phyloP scores from a whole-genome alignment of 1,284 basidiomycete genomes.

The Termitomyces sp. region DNA sequence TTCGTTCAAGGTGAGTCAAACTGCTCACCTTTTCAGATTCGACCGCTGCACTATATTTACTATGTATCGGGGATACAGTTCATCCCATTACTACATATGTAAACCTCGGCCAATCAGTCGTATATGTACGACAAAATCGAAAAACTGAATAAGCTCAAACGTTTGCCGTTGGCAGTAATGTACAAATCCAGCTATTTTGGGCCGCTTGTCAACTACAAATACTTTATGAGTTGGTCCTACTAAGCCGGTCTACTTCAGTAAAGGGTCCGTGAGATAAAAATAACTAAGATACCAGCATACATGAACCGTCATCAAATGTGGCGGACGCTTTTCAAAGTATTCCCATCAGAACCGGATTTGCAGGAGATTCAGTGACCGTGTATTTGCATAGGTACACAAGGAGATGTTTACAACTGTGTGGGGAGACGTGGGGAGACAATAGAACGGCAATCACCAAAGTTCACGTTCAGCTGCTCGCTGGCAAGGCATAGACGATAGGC shows the following conservation, averaged over 20 bases:
- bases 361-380: neutral
- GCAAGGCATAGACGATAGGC: conserved; percentile 1
- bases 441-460: neutral
- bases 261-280: neutral
- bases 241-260: neutral
- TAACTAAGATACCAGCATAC: neutral
- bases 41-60: no score
- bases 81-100: neutral
- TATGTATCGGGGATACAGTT: neutral
- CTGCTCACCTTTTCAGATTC: neutral
- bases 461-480: neutral
- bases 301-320: neutral
- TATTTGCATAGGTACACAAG: neutral
- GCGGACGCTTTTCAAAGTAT: neutral
- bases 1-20: neutral
- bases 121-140: neutral
- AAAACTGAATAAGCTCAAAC: neutral
- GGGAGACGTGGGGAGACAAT: neutral
- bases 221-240: neutral
- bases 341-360: neutral
- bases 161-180: neutral
- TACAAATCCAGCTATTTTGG: neutral
- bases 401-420: neutral
- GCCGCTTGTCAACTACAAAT: neutral
- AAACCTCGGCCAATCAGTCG: neutral